Percentiles rank a stretch among this genome's conserved stretches.
Conservation (phyloP, 768 basidiomycete species). For the Boletus vinaceobasis region DNA sequence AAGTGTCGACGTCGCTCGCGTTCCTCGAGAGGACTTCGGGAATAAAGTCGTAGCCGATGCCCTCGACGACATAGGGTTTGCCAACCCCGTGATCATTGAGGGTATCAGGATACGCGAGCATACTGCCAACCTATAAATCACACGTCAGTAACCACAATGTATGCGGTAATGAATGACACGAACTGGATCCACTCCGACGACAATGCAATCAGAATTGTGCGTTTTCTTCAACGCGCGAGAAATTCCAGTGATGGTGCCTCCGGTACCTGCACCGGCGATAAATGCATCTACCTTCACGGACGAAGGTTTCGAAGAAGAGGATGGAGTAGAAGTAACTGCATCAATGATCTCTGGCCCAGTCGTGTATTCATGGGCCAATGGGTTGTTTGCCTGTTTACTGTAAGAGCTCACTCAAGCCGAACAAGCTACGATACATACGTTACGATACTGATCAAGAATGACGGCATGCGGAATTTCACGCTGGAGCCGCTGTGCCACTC, state of each 20-base stretch:
- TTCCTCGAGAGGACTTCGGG: slow-evolving; percentile 81
- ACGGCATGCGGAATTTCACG: slow-evolving; percentile 78
- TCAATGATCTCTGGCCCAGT: slow-evolving; percentile 93
- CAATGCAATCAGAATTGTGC: slow-evolving; percentile 67
- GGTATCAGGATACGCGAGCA: slow-evolving; percentile 69
- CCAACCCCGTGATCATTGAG: slow-evolving; percentile 53
- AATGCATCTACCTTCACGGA: slow-evolving; percentile 78
- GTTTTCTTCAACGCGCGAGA: slow-evolving; percentile 75
- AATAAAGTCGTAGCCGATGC: slow-evolving; percentile 95
- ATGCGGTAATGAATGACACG: slow-evolving; percentile 22
- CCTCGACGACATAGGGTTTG: slow-evolving; percentile 75
- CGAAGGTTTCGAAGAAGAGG: slow-evolving; percentile 53
- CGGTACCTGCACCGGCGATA: slow-evolving; percentile 88
- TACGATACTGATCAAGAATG: slow-evolving; percentile 90
- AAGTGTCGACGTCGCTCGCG: slow-evolving; percentile 56
- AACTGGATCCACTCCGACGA: slow-evolving; percentile 92
- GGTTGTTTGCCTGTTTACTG: slow-evolving; percentile 64
- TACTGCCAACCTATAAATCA: slow-evolving; percentile 70
- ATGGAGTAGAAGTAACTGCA: slow-evolving; percentile 64
- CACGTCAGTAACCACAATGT: slow-evolving; percentile 1
- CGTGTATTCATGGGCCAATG: slow-evolving; percentile 83
- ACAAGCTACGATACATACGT: slow-evolving; percentile 42
- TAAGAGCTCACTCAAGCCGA: background rate
- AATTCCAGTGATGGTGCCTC: slow-evolving; percentile 90
- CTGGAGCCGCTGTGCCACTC: slow-evolving; percentile 76